These are phyloP conservation scores for apple (Malus domestica) DNA, from an alignment of 306 rosid genomes.

Conservation along the genomic window ASM211411v1 NC_041799.1:1190001-1190500, in stretches of 20 bases:
- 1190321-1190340: neutral
- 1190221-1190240: neutral
- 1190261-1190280: slow-evolving; percentile 3
- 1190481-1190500: neutral
- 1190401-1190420: neutral
- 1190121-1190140: too few species aligned
- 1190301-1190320: neutral
- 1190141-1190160: accelerated
- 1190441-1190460: neutral
- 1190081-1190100: too few species aligned
- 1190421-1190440: neutral
- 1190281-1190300: slow-evolving; percentile 3
- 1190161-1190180: too few species aligned
- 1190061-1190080: too few species aligned
- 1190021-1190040: slow-evolving; percentile 5
- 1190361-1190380: neutral
- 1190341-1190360: neutral
- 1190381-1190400: neutral
- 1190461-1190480: neutral
- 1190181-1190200: accelerated
- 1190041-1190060: too few species aligned
- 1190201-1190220: too few species aligned
- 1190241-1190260: slow-evolving; percentile 37
- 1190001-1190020: neutral
- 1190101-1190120: accelerated